Evolutionary conservation across 2,329 filamentous ascomycete genomes (phyloP).

Genomic region (Emmonsia crescens): DNA sequence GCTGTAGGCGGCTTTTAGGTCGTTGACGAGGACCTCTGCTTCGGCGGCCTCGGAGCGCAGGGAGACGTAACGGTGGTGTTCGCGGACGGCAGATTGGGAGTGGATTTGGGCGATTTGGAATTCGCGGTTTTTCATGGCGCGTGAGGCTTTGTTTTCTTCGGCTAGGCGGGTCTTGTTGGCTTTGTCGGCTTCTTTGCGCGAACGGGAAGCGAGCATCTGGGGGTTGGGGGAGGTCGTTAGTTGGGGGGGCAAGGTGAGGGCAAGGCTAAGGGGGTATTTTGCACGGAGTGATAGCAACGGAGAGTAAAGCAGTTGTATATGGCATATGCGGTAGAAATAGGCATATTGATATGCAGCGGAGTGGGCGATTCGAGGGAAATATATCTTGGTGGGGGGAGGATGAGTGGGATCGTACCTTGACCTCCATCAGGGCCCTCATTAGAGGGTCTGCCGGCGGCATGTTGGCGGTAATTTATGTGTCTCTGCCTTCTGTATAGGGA

Average conservation of each 20-base stretch:
- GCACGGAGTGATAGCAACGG: not conserved
- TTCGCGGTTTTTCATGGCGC: slow-evolving; percentile 38
- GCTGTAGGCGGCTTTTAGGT: slow-evolving; percentile 38
- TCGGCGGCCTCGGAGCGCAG: slow-evolving; percentile 37
- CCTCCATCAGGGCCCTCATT: slow-evolving; percentile 5
- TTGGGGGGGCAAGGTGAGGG: not conserved
- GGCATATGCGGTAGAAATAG: not conserved
- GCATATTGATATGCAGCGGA: not conserved
- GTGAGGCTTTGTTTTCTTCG: slow-evolving; percentile 39
- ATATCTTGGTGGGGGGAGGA: not conserved
- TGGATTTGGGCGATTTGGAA: slow-evolving; percentile 41
- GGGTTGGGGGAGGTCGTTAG: not conserved
- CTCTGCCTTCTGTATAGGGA: not conserved
- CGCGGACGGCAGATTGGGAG: slow-evolving; percentile 36
- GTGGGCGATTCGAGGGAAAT: not conserved
- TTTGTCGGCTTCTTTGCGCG: slow-evolving; percentile 38
- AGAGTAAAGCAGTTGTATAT: slow-evolving; percentile 5
- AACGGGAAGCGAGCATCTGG: slow-evolving; percentile 38
- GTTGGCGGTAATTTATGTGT: not conserved
- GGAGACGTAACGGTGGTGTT: slow-evolving; percentile 37
- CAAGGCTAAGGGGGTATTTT: not conserved
- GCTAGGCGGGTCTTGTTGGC: slow-evolving; percentile 37
- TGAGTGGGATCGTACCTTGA: slow-evolving; percentile 1
- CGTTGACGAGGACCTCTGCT: slow-evolving; percentile 40
- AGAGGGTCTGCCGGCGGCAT: slow-evolving; percentile 3